Evolutionary conservation across 371 early-diverging fungal species (phyloP).

Genomic region (Smittium mucronatum): DNA sequence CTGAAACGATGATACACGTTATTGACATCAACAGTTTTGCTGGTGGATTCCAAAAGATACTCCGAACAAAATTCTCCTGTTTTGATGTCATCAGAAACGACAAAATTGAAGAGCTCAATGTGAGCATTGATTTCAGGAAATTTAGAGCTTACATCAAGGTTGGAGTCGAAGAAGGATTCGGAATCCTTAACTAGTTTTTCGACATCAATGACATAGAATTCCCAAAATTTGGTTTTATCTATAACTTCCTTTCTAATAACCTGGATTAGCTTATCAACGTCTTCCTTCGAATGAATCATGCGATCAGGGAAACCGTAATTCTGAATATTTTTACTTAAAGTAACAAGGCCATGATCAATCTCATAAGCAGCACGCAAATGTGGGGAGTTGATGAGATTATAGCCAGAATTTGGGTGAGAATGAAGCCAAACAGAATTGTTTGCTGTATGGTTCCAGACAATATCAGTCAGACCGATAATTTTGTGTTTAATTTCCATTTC

Average conservation of each 20-base stretch:
- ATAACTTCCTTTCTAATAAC: constrained; percentile 45
- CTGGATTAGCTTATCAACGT: constrained; percentile 49
- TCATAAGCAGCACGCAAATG: constrained; percentile 87
- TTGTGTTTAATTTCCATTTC: constrained; percentile 46
- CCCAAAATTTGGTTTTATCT: constrained; percentile 65
- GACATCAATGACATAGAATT: constrained; percentile 70
- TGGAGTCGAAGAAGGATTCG: not conserved
- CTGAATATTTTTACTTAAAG: constrained; percentile 47
- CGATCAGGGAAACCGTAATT: constrained; percentile 34
- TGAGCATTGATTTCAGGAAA: not conserved
- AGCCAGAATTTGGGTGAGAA: constrained; percentile 93
- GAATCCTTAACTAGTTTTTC: constrained; percentile 32
- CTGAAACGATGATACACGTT: constrained; percentile 7
- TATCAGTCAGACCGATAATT: constrained; percentile 73
- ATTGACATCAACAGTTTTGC: not conserved
- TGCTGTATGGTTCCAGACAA: constrained; percentile 97
- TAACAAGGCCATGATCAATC: constrained; percentile 68
- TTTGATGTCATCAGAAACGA: not conserved
- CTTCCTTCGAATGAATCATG: constrained; percentile 43
- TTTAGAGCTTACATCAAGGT: not conserved
- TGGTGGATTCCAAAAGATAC: not conserved
- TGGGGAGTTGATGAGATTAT: constrained; percentile 86
- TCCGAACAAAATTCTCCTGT: not conserved
- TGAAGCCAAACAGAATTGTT: constrained; percentile 75
- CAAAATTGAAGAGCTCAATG: not conserved